Percentiles rank a stretch among this genome's conserved stretches.
Conservation (phyloP, 2,329 filamentous ascomycete species). For the Botrytis fragariae region DNA sequence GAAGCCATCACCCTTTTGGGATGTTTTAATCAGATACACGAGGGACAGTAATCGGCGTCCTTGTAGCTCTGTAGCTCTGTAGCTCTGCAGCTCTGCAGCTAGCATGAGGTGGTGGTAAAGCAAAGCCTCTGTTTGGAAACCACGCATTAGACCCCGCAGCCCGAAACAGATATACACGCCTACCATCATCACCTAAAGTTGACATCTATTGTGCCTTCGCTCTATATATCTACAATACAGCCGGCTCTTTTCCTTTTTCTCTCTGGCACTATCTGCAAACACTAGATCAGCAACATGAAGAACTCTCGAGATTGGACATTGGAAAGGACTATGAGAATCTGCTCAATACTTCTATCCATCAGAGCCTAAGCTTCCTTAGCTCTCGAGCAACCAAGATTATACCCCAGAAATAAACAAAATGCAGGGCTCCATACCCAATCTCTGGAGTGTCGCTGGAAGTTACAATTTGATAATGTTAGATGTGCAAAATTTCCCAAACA, state of each 20-base stretch:
- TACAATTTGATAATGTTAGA: not conserved
- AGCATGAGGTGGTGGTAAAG: not conserved
- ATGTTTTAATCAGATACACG: not conserved
- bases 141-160: not conserved
- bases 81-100: not conserved
- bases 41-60: not conserved
- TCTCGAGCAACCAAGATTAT: not conserved
- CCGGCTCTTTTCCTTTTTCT: not conserved
- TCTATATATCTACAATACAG: not conserved
- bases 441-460: not conserved
- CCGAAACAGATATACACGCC: not conserved
- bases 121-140: not conserved
- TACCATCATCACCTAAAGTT: rapidly evolving
- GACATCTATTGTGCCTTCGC: rapidly evolving
- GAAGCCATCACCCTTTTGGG: not conserved
- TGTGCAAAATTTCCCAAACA: not conserved
- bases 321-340: too few species aligned
- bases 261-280: not conserved
- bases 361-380: too few species aligned
- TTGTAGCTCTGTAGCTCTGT: not conserved
- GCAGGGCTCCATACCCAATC: not conserved
- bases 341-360: too few species aligned
- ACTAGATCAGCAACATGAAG: not conserved
- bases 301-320: too few species aligned
- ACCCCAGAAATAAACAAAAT: rapidly evolving